Conservation (phyloP, 148 eudicot species). For the Persicaria tinctoria region DNA sequence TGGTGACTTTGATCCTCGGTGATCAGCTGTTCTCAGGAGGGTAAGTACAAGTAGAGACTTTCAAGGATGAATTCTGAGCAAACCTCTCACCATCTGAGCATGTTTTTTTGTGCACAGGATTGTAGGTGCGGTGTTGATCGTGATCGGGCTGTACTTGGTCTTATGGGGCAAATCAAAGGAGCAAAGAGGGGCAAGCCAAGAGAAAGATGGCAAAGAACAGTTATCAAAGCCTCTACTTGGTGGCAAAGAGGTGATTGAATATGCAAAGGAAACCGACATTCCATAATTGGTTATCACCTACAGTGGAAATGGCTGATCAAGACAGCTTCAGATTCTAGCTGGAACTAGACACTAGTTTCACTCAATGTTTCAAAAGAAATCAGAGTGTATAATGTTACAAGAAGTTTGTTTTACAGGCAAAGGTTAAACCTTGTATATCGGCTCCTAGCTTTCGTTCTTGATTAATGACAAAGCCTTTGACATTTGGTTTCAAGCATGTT, state of each 20-base stretch:
- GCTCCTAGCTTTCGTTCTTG: too few species aligned
- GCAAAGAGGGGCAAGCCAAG: slow-evolving; percentile 24
- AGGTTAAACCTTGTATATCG: too few species aligned
- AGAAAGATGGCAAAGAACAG: slow-evolving; percentile 22
- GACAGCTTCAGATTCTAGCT: neutral
- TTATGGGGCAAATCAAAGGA: slow-evolving; percentile 75
- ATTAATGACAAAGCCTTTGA: too few species aligned
- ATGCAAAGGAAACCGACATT: slow-evolving; percentile 33
- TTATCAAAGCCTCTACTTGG: slow-evolving; percentile 53
- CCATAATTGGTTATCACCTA: slow-evolving; percentile 22
- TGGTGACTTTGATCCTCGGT: slow-evolving; percentile 55
- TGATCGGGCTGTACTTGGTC: slow-evolving; percentile 61
- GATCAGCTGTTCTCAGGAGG: slow-evolving; percentile 75
- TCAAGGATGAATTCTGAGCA: neutral
- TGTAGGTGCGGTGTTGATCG: slow-evolving; percentile 51
- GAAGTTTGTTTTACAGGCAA: too few species aligned
- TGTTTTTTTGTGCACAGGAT: slow-evolving; percentile 30
- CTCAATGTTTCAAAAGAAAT: neutral
- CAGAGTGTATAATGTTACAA: too few species aligned
- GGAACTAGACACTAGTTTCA: slow-evolving; percentile 7
- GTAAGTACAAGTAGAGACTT: slow-evolving; percentile 21
- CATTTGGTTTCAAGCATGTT: too few species aligned
- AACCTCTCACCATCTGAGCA: neutral
- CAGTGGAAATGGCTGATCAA: neutral
- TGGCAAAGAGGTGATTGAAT: slow-evolving; percentile 13